Conservation (phyloP, 139 green algal species). For the Nannochloris sp. region DNA sequence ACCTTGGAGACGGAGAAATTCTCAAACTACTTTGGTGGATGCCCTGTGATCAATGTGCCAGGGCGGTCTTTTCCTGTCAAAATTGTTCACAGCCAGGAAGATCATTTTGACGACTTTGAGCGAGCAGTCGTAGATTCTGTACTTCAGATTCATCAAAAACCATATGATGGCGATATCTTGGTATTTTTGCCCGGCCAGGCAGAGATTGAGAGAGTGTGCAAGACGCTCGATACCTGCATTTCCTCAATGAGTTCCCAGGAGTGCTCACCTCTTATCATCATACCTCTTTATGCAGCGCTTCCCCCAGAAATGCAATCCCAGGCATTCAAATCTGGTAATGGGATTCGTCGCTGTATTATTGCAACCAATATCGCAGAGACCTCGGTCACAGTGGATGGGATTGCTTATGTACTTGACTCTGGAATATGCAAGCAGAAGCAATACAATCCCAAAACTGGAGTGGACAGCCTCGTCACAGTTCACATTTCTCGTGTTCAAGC, state of each 20-base stretch:
- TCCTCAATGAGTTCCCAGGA: slow-evolving; percentile 35
- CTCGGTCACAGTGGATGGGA: slow-evolving; percentile 78
- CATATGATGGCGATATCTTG: slow-evolving; percentile 77
- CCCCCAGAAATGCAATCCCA: slow-evolving; percentile 73
- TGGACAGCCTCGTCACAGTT: slow-evolving; percentile 78
- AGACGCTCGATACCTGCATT: slow-evolving; percentile 54
- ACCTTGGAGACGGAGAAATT: slow-evolving; percentile 89
- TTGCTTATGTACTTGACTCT: slow-evolving; percentile 83
- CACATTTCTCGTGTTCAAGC: slow-evolving; percentile 64
- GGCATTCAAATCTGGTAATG: slow-evolving; percentile 68
- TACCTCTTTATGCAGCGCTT: slow-evolving; percentile 87
- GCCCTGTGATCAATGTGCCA: slow-evolving; percentile 63
- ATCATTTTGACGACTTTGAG: slow-evolving; percentile 71
- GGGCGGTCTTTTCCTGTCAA: slow-evolving; percentile 78
- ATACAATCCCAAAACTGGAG: slow-evolving; percentile 75
- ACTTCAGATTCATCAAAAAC: slow-evolving; percentile 60
- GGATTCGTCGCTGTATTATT: slow-evolving; percentile 74
- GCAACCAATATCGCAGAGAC: slow-evolving; percentile 97
- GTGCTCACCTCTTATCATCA: slow-evolving; percentile 59
- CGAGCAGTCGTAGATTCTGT: slow-evolving; percentile 63
- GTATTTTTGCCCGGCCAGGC: slow-evolving; percentile 89
- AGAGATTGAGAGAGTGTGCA: slow-evolving; percentile 73
- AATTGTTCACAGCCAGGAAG: slow-evolving; percentile 67
- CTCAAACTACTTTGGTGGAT: slow-evolving; percentile 68
- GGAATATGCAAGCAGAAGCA: slow-evolving; percentile 89